A percentile compares a stretch with the other conserved stretches of the same genome.
phyloP scores from a whole-genome alignment of 2,329 filamentous ascomycete genomes.

The Epicoccum sorghinum region DNA sequence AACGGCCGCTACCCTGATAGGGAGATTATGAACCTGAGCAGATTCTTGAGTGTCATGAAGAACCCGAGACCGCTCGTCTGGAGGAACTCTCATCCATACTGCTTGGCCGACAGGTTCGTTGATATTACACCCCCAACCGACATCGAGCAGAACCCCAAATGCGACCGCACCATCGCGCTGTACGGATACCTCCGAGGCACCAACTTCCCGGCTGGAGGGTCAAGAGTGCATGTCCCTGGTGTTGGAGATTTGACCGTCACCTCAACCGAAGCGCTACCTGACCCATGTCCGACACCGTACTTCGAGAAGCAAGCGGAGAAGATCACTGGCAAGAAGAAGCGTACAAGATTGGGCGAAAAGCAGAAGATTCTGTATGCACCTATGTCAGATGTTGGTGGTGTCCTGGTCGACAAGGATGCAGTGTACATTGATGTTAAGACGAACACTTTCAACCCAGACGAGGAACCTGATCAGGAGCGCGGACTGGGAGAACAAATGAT shows the following conservation, averaged over 20 bases:
- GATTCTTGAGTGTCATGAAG: constrained; percentile 98
- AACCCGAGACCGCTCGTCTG: constrained; percentile 95
- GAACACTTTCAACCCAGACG: constrained; percentile 72
- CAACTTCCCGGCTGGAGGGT: constrained; percentile 85
- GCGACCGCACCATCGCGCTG: constrained; percentile 86
- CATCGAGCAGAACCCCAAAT: constrained; percentile 86
- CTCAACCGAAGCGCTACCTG: constrained; percentile 84
- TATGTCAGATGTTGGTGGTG: constrained; percentile 96
- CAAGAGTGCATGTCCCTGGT: constrained; percentile 89
- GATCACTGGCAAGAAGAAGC: constrained; percentile 78
- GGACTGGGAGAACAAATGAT: constrained; percentile 97
- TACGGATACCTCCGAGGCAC: constrained; percentile 95
- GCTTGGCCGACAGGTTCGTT: constrained; percentile 89
- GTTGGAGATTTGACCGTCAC: constrained; percentile 86
- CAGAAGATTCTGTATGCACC: constrained; percentile 96
- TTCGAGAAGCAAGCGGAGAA: constrained; percentile 89
- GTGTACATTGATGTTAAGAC: constrained; percentile 84
- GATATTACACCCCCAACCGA: constrained; percentile 93
- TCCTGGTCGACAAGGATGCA: constrained; percentile 95
- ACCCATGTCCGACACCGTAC: constrained; percentile 92
- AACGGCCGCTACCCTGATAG: constrained; percentile 97
- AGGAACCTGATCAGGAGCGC: constrained; percentile 68
- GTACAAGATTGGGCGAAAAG: constrained; percentile 88
- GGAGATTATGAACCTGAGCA: constrained; percentile 92
- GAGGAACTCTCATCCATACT: constrained; percentile 95